phyloP scores from a whole-genome alignment of 2,329 filamentous ascomycete species.

The Apiospora kogelbergensis region DNA sequence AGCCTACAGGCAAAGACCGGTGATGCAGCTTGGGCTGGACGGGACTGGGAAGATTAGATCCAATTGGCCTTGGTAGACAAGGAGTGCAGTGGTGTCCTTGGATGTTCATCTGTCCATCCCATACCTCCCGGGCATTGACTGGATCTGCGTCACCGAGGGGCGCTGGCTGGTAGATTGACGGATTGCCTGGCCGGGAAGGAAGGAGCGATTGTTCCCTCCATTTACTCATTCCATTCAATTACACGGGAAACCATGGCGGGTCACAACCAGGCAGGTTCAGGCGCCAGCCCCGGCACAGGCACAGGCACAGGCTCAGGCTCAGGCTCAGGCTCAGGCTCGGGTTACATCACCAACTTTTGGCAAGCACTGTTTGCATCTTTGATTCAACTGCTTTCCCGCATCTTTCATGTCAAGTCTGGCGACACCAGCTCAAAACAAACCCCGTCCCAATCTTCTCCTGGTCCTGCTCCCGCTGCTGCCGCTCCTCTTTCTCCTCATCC shows the following conservation, averaged over 20 bases:
- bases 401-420: slow-evolving; percentile 17
- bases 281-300: not conserved
- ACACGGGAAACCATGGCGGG: slow-evolving; percentile 1
- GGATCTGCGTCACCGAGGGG: not conserved
- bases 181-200: not conserved
- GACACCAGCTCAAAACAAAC: slow-evolving; percentile 22
- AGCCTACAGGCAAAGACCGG: not conserved
- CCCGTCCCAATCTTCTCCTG: slow-evolving; percentile 5
- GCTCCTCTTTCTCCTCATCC: not conserved
- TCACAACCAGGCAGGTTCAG: not conserved
- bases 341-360: slow-evolving; percentile 34
- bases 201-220: not conserved
- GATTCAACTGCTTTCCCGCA: slow-evolving; percentile 25
- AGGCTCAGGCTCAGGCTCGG: slow-evolving; percentile 24
- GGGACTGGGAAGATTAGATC: not conserved
- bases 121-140: not conserved
- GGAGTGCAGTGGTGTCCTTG: not conserved
- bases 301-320: slow-evolving; percentile 7
- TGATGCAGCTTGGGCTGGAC: not conserved
- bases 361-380: slow-evolving; percentile 32
- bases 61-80: not conserved
- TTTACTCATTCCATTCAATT: not conserved
- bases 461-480: not conserved
- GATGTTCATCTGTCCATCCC: not conserved
- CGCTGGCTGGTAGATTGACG: not conserved